Percentiles rank a stretch among this genome's conserved stretches.
phyloP scores from a whole-genome alignment of 495 filamentous ascomycete species.

The Xylaria cubensis region DNA sequence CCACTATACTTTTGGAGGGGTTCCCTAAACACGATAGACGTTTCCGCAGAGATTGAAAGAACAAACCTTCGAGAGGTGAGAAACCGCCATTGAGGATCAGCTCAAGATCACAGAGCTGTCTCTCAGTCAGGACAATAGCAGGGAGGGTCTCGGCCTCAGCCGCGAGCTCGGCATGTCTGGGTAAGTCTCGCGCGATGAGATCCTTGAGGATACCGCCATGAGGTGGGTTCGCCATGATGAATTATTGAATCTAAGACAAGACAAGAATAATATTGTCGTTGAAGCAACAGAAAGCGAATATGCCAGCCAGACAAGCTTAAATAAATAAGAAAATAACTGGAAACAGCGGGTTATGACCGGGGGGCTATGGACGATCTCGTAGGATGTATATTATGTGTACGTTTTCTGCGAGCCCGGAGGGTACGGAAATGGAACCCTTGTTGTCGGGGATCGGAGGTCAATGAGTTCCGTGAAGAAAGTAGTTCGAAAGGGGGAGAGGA shows the following conservation, averaged over 20 bases:
- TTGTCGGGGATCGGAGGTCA: not conserved
- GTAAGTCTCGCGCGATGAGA: constrained; percentile 87
- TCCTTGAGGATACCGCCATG: constrained; percentile 98
- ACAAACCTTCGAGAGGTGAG: constrained; percentile 92
- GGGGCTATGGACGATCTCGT: constrained; percentile 16
- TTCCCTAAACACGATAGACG: not conserved
- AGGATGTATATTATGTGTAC: constrained; percentile 7
- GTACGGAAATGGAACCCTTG: constrained; percentile 17
- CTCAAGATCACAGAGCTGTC: constrained; percentile 97
- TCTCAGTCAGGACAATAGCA: constrained; percentile 84
- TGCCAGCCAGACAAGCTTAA: constrained; percentile 15
- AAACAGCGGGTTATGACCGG: not conserved
- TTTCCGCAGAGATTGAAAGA: constrained; percentile 19
- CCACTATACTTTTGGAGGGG: constrained; percentile 27
- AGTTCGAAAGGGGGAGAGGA: not conserved
- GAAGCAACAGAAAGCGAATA: not conserved
- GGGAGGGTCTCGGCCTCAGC: constrained; percentile 87
- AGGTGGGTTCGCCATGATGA: constrained; percentile 71
- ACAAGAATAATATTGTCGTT: not conserved
- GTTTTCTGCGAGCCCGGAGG: constrained; percentile 2
- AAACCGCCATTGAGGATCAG: constrained; percentile 96
- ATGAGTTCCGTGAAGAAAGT: not conserved
- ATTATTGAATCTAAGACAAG: not conserved
- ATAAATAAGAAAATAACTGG: constrained; percentile 10
- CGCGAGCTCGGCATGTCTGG: constrained; percentile 74